Evolutionary conservation across 2,329 filamentous ascomycete genomes (phyloP).

Genomic region (Fusarium albidum): DNA sequence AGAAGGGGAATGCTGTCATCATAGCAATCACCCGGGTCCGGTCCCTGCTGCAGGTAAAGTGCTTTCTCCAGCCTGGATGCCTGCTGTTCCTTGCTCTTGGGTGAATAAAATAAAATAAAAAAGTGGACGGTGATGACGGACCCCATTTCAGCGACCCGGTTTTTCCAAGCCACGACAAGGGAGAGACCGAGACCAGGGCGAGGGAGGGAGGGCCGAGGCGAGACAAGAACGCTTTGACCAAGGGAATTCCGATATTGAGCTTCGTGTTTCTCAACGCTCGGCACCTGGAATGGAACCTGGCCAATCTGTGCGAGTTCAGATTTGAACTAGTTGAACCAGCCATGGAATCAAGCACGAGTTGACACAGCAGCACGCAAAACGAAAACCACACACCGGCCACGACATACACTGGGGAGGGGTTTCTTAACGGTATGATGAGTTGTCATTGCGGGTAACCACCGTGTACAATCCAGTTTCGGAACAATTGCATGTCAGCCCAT

Average conservation of each 20-base stretch:
- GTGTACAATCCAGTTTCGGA: too few relatives aligned
- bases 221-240: slow-evolving; percentile 19
- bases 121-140: slow-evolving; percentile 29
- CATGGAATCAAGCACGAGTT: too few relatives aligned
- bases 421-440: too few relatives aligned
- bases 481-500: too few relatives aligned
- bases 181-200: slow-evolving; percentile 11
- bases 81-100: slow-evolving; percentile 14
- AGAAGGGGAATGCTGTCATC: slow-evolving; percentile 11
- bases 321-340: too few relatives aligned
- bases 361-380: too few relatives aligned
- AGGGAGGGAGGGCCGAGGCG: slow-evolving; percentile 23
- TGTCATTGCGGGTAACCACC: too few relatives aligned
- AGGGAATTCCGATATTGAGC: background rate
- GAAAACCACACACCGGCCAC: too few relatives aligned
- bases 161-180: slow-evolving; percentile 28
- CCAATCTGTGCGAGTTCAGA: too few relatives aligned
- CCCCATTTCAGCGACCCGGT: slow-evolving; percentile 16
- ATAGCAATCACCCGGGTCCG: slow-evolving; percentile 5
- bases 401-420: too few relatives aligned
- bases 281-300: background rate
- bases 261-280: background rate
- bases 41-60: slow-evolving; percentile 31
- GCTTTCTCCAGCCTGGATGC: slow-evolving; percentile 14
- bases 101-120: too few relatives aligned